Conservation (phyloP, 1,139 yeast genomes). For the Wickerhamiella infanticola region DNA sequence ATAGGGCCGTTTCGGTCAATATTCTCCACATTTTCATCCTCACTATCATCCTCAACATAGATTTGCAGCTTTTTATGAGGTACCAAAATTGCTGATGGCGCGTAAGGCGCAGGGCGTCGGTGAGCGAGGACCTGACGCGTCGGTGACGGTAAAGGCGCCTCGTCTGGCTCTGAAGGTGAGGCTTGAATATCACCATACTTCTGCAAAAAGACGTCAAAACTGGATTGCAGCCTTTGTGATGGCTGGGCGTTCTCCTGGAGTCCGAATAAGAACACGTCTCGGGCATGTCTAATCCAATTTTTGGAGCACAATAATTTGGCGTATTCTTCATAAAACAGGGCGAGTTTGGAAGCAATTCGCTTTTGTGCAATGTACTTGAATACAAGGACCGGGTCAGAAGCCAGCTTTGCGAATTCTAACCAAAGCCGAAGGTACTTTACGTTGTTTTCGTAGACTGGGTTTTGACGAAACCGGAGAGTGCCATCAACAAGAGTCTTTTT, state of each 20-base stretch:
- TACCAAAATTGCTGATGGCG: background rate
- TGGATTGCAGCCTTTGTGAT: slow-evolving; percentile 33
- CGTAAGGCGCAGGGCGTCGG: background rate
- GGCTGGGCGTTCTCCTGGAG: slow-evolving; percentile 52
- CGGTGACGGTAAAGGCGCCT: background rate
- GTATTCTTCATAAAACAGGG: slow-evolving; percentile 69
- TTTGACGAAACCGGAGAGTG: slow-evolving; percentile 53
- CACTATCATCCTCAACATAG: background rate
- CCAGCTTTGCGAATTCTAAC: slow-evolving; percentile 56
- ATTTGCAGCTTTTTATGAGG: background rate
- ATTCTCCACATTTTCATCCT: background rate
- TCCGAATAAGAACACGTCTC: slow-evolving; percentile 48
- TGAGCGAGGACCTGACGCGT: background rate
- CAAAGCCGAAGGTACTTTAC: slow-evolving; percentile 66
- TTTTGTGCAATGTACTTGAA: slow-evolving; percentile 60
- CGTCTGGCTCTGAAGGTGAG: slow-evolving; percentile 1
- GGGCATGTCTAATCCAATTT: slow-evolving; percentile 43
- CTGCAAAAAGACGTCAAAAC: slow-evolving; percentile 34
- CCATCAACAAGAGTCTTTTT: slow-evolving; percentile 43
- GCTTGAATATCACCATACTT: slow-evolving; percentile 17
- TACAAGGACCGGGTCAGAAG: slow-evolving; percentile 58
- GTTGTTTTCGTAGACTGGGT: slow-evolving; percentile 58
- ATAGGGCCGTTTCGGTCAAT: background rate
- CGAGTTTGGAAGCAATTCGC: slow-evolving; percentile 51
- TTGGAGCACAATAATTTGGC: slow-evolving; percentile 47